phyloP scores from a whole-genome alignment of 169 alveolate species.

The Miamiensis avidus region DNA sequence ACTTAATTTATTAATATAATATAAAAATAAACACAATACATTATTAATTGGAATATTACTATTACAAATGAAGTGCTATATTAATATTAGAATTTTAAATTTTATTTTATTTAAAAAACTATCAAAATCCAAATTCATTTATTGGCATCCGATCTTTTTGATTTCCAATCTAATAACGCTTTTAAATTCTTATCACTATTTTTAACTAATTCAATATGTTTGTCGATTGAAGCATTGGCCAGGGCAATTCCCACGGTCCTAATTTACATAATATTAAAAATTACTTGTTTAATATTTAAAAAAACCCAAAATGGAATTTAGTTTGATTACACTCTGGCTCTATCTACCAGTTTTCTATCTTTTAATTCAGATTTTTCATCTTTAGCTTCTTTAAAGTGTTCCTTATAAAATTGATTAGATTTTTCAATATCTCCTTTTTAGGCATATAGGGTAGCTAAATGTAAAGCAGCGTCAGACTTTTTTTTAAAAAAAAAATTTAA shows the following conservation, averaged over 20 bases:
- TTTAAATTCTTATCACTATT: constrained; percentile 46
- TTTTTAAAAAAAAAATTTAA: neutral
- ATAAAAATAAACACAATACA: too few species aligned
- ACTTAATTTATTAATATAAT: too few species aligned
- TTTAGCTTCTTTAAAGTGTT: constrained; percentile 51
- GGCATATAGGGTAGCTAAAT: constrained; percentile 35
- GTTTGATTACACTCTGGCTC: constrained; percentile 47
- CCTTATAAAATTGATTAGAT: constrained; percentile 37
- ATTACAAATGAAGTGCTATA: too few species aligned
- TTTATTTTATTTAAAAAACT: too few species aligned
- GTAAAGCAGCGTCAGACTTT: constrained; percentile 50
- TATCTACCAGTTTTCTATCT: constrained; percentile 41
- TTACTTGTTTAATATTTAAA: too few species aligned
- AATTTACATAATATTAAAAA: too few species aligned
- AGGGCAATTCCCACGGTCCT: constrained; percentile 38
- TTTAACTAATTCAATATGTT: constrained; percentile 42
- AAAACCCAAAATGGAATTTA: too few species aligned
- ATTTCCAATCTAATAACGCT: constrained; percentile 46
- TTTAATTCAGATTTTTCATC: constrained; percentile 44
- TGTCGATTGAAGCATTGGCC: constrained; percentile 47
- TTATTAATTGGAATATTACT: too few species aligned
- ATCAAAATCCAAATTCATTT: too few species aligned
- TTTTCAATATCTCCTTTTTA: constrained; percentile 47
- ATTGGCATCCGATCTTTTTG: neutral
- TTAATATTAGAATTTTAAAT: too few species aligned